Percentiles rank a stretch among this genome's conserved stretches.
These are phyloP conservation scores for Akanthomyces lecanii DNA, from an alignment of 2,329 filamentous ascomycete species.

Conservation along the genomic window DNA sequence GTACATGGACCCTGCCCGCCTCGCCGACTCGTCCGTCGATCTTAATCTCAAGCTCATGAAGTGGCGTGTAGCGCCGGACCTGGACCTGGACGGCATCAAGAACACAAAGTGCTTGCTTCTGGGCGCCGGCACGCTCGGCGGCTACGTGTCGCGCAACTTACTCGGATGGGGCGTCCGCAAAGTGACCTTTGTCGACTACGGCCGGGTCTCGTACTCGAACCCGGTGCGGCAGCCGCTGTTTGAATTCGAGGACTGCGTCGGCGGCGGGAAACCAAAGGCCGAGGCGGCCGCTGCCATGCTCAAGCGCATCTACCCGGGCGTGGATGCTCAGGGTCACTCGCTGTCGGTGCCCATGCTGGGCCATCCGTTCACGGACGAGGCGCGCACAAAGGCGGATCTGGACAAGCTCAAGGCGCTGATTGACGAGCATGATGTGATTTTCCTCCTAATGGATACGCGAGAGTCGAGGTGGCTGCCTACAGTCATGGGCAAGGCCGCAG, in stretches of 20 bases:
- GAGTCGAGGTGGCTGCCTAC: conserved; percentile 95
- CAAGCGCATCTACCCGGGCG: conserved; percentile 83
- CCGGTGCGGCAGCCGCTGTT: conserved; percentile 93
- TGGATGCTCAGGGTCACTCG: conserved; percentile 73
- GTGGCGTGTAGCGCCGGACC: conserved; percentile 87
- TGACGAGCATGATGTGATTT: conserved; percentile 83
- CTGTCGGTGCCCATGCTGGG: conserved; percentile 94
- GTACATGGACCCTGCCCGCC: conserved; percentile 83
- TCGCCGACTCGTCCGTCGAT: conserved; percentile 93
- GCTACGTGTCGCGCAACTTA: conserved; percentile 86
- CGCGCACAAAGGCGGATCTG: conserved; percentile 67
- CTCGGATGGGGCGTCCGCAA: conserved; percentile 95
- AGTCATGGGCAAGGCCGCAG: conserved; percentile 87
- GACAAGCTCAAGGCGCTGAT: conserved; percentile 71
- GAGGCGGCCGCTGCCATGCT: conserved; percentile 74
- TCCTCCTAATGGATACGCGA: conserved; percentile 94
- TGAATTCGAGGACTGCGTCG: conserved; percentile 80
- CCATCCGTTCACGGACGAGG: conserved; percentile 74
- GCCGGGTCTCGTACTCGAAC: conserved; percentile 89
- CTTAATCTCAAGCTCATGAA: conserved; percentile 98
- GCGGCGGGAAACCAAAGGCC: conserved; percentile 82
- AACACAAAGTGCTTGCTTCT: conserved; percentile 84
- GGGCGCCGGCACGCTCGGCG: conserved; percentile 87
- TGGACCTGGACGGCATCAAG: conserved; percentile 86
- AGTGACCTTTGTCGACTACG: conserved; percentile 95